A percentile compares a stretch with the other conserved stretches of the same genome.
Conservation (phyloP, 345 rosid species). For the Brassica cretica region DNA sequence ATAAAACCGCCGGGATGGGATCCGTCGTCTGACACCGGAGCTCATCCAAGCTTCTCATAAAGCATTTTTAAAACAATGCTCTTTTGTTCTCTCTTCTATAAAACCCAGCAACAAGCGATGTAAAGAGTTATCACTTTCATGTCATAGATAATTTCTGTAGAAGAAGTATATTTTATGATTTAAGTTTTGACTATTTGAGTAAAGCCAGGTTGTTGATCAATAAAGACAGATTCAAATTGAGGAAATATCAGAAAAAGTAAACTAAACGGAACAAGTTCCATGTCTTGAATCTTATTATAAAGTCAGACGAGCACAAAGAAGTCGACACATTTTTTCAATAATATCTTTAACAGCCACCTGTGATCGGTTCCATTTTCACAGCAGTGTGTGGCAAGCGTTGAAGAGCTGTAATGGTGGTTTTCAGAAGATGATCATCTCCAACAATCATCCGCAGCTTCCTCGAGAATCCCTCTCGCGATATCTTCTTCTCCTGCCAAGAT, state of each 20-base stretch:
- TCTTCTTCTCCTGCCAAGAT: constrained; percentile 56
- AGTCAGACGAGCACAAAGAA: constrained; percentile 23
- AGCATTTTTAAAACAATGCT: constrained; percentile 8
- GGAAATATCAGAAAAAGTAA: constrained; percentile 4
- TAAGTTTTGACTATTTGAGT: neutral
- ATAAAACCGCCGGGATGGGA: constrained; percentile 83
- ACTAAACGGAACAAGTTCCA: neutral
- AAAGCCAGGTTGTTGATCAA: neutral
- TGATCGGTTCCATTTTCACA: neutral
- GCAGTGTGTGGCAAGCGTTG: constrained; percentile 45
- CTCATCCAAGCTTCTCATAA: constrained; percentile 21
- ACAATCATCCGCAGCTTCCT: constrained; percentile 60
- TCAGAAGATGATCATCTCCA: constrained; percentile 64
- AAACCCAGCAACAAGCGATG: neutral
- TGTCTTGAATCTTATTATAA: neutral
- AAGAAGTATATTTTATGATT: neutral
- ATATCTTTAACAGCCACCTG: constrained; percentile 16
- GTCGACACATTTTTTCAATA: constrained; percentile 37
- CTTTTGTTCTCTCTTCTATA: constrained; percentile 11
- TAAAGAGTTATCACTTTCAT: neutral
- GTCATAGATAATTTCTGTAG: neutral
- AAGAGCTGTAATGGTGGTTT: constrained; percentile 60
- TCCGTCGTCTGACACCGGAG: constrained; percentile 49
- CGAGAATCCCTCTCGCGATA: constrained; percentile 56
- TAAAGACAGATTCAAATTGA: neutral